Conservation (phyloP, 345 rosid genomes). For the Psidium guajava region DNA sequence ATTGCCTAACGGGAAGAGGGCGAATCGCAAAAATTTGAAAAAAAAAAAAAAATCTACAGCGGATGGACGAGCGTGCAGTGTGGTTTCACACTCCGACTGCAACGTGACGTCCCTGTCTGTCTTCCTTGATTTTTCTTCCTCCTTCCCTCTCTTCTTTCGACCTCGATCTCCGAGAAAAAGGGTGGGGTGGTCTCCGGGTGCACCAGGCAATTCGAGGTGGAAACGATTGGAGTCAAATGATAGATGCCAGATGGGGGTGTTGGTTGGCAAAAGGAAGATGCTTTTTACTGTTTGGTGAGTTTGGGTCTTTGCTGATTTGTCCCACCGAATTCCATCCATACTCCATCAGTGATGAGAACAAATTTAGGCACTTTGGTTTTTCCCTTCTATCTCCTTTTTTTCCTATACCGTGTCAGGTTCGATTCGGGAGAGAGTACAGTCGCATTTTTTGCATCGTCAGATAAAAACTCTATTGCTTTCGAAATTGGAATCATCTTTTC, state of each 20-base stretch:
- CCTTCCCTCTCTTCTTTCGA: background rate
- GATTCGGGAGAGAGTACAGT: background rate
- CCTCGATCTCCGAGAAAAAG: background rate
- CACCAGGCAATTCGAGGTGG: background rate
- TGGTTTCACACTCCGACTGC: background rate
- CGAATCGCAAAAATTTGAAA: background rate
- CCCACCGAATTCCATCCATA: background rate
- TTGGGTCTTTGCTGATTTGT: background rate
- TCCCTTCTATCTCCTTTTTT: background rate
- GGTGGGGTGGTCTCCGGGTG: background rate
- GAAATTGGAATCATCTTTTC: background rate
- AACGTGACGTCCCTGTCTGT: background rate
- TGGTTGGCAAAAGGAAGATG: background rate
- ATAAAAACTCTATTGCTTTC: background rate
- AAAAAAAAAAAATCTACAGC: background rate
- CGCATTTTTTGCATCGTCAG: background rate
- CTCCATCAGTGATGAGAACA: background rate
- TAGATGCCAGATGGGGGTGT: background rate
- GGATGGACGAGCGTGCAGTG: background rate
- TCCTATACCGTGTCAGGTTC: background rate
- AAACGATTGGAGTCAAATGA: background rate
- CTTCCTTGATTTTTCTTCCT: background rate
- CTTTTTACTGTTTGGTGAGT: background rate
- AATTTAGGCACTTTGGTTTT: background rate
- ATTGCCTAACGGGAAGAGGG: background rate